Base-by-base conservation (phyloP, 257 asterid genomes). In the Verbena officinalis region DNA sequence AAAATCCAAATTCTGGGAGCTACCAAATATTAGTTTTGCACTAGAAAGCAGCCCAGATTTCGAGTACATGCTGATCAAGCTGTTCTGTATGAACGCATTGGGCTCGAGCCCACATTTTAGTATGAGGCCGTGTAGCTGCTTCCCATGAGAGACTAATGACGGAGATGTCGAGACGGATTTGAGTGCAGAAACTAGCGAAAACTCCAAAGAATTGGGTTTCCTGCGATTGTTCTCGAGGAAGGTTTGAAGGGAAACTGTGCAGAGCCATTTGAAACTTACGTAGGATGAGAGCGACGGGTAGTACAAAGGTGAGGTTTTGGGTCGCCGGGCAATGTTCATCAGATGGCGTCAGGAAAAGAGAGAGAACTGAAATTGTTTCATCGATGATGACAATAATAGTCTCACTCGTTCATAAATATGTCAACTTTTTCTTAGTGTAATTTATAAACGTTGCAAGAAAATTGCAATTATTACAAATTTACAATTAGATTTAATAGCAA, bases 31-130 rank as follows among this genome's bases (percentile, higher is more conserved):
- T 27, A 62, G 64, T 78, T 75, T 80, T 21, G 97, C 98, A 19
- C 62, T 48, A 9, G 59, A 33, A 66, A 93, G 42, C 55, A 67
- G 67, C 19, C 88, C 91, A 2, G 77, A 78, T 74, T 90, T 93
- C 5, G 87, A 75, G 72, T 93, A 93, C 81, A 87, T 90, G 75
- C 81, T 85, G 45, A 90, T 87, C 82, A 93, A 84, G 70, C 95
- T 90, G 72, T 93, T 93, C 59, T 77, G 85, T 21, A 93, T 27
- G 68, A 85, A 93, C 38, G 82, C 64, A 49, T 87, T 86, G 76
- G 79, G 75, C 44, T 63, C 42, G 33, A 90, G 80, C 45, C 98
- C 96, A 3, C 75, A 75, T 80, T 93, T 93, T 15, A 78, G 43
- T 9, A 84, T 39, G 58, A 76, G 71, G 63, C 85, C 79, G 46